Conservation (phyloP, 164 flowering plant species). For the Euptelea pleiosperma region DNA sequence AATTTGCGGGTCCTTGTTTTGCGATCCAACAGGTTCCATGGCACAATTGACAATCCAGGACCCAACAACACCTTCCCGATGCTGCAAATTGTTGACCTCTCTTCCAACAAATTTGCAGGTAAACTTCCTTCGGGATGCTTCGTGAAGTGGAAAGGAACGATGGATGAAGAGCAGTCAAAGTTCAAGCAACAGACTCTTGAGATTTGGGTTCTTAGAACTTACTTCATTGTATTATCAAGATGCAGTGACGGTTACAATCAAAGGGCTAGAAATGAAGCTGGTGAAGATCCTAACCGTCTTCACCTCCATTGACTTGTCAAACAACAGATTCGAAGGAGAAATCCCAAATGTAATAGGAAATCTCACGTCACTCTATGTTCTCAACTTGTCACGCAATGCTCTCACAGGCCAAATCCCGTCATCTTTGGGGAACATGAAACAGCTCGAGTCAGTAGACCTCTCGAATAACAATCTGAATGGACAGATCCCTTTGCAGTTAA, state of each 20-base stretch:
- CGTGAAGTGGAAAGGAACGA: slow-evolving; percentile 27
- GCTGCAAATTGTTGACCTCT: slow-evolving; percentile 20
- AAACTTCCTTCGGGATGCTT: slow-evolving; percentile 3
- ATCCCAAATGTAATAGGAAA: slow-evolving; percentile 45
- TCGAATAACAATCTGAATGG: slow-evolving; percentile 32
- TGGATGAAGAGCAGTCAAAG: slow-evolving; percentile 1
- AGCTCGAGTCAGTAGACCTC: slow-evolving; percentile 31
- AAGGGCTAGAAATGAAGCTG: slow-evolving; percentile 39
- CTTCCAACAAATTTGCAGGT: slow-evolving; percentile 14
- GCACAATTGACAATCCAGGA: slow-evolving; percentile 22
- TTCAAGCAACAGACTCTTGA: neutral
- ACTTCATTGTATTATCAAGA: slow-evolving; percentile 29
- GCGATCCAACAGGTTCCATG: slow-evolving; percentile 47
- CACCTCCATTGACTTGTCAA: slow-evolving; percentile 51
- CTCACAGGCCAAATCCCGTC: slow-evolving; percentile 33
- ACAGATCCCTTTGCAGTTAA: slow-evolving; percentile 25
- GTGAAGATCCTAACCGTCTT: slow-evolving; percentile 38
- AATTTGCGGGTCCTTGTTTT: slow-evolving; percentile 55
- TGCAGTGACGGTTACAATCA: slow-evolving; percentile 32
- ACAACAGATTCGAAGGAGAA: slow-evolving; percentile 40
- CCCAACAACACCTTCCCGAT: neutral
- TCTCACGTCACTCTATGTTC: slow-evolving; percentile 34
- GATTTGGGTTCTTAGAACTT: neutral
- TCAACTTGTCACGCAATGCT: slow-evolving; percentile 41
- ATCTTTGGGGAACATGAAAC: slow-evolving; percentile 27